Percentiles rank a stretch among this genome's conserved stretches.
These are phyloP conservation scores for Trichoderma sp. DNA, from an alignment of 2,329 filamentous ascomycete species.

Conservation along the genomic window DNA sequence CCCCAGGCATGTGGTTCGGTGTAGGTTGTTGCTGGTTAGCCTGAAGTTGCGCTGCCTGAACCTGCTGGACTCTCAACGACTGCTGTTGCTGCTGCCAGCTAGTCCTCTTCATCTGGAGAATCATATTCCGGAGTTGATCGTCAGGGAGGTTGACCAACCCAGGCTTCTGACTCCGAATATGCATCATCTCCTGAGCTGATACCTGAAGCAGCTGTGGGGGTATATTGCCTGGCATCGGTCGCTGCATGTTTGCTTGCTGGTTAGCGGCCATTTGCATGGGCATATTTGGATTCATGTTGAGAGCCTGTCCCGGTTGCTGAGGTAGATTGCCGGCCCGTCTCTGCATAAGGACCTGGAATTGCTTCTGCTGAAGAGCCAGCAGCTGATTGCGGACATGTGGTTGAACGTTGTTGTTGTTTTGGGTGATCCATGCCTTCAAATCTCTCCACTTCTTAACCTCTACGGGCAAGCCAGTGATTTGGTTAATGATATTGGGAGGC, in stretches of 20 bases:
- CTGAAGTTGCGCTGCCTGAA: conserved; percentile 36
- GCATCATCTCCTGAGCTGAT: conserved; percentile 35
- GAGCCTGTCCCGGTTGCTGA: conserved; percentile 32
- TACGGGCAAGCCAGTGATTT: conserved; percentile 36
- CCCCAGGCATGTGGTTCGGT: conserved; percentile 42
- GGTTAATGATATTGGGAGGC: conserved; percentile 36
- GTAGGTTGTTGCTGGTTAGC: conserved; percentile 39
- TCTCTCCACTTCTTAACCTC: conserved; percentile 52
- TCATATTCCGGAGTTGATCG: conserved; percentile 34
- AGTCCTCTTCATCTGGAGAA: conserved; percentile 36
- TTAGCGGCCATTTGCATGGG: conserved; percentile 31
- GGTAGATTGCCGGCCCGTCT: conserved; percentile 31
- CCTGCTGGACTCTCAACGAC: conserved; percentile 36
- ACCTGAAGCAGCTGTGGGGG: conserved; percentile 36
- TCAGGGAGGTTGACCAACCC: conserved; percentile 33
- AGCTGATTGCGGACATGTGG: conserved; percentile 36
- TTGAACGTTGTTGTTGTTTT: conserved; percentile 37
- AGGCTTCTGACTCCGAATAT: conserved; percentile 30
- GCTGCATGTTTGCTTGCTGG: conserved; percentile 30
- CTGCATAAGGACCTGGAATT: conserved; percentile 39
- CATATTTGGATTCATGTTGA: conserved; percentile 28
- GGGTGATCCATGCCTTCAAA: conserved; percentile 42
- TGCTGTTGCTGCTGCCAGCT: conserved; percentile 34
- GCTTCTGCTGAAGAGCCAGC: conserved; percentile 36
- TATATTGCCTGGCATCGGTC: conserved; percentile 19